Percentiles rank a stretch among this genome's conserved stretches.
Evolutionary conservation across 768 basidiomycete genomes (phyloP).

Genomic region (Daedaleopsis nitida): DNA sequence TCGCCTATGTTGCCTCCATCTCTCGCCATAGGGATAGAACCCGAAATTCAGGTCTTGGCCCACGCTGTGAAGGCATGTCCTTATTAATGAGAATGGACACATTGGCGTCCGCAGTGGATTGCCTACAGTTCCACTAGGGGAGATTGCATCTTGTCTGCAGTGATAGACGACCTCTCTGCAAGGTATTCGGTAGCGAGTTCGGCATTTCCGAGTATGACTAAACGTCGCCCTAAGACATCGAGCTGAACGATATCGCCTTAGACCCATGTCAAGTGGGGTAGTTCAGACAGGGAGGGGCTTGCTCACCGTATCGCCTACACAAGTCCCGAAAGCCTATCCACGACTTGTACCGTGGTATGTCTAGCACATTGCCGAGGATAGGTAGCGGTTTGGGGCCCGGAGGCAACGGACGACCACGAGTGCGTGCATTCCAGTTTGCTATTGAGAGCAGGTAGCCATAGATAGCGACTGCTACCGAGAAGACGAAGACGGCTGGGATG

Average conservation of each 20-base stretch:
- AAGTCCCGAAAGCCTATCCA: not conserved
- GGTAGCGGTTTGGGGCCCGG: constrained; percentile 27
- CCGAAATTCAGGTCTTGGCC: constrained; percentile 10
- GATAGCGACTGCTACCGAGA: too few relatives aligned
- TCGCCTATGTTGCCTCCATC: constrained; percentile 22
- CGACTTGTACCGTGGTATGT: constrained; percentile 22
- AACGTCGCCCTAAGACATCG: not conserved
- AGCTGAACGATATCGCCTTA: not conserved
- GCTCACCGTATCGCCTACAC: constrained; percentile 3
- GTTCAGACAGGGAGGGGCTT: not conserved
- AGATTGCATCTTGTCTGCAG: not conserved
- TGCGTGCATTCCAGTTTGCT: not conserved
- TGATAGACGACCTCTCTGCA: not conserved
- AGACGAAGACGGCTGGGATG: too few relatives aligned
- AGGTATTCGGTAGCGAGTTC: not conserved
- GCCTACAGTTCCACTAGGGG: not conserved
- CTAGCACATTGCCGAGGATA: constrained; percentile 24
- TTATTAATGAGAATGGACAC: not conserved
- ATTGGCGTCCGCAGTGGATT: not conserved
- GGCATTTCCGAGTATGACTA: not conserved
- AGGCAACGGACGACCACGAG: constrained; percentile 22
- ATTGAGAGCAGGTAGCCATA: not conserved
- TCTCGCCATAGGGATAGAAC: constrained; percentile 10
- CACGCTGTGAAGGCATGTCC: constrained; percentile 1
- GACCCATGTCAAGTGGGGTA: not conserved